These are phyloP conservation scores for Sarocladium kiliense DNA, from an alignment of 2,329 filamentous ascomycete genomes.

Conservation along the genomic window DNA sequence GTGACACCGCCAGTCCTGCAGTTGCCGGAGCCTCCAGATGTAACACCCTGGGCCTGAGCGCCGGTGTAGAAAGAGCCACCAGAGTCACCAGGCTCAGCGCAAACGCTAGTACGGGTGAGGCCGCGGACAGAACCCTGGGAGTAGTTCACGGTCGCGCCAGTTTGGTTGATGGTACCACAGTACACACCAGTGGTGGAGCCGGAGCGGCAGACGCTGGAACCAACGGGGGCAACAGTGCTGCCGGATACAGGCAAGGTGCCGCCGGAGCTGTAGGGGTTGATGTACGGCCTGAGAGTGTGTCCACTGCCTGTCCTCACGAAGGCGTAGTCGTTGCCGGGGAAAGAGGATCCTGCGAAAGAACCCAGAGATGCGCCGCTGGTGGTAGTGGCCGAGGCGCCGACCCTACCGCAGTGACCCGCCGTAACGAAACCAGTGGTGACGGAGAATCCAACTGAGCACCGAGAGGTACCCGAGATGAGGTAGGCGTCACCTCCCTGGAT, in stretches of 20 bases:
- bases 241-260: slow-evolving; percentile 28
- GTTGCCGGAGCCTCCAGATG: slow-evolving; percentile 34
- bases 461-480: slow-evolving; percentile 24
- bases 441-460: slow-evolving; percentile 35
- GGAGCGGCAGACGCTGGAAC: slow-evolving; percentile 34
- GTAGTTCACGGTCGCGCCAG: slow-evolving; percentile 32
- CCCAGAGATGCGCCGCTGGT: slow-evolving; percentile 25
- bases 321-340: slow-evolving; percentile 34
- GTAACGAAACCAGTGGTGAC: slow-evolving; percentile 35
- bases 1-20: slow-evolving; percentile 30
- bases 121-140: slow-evolving; percentile 32
- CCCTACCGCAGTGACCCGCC: slow-evolving; percentile 32
- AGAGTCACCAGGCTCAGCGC: slow-evolving; percentile 36
- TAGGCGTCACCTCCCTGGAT: slow-evolving; percentile 33
- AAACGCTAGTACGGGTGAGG: slow-evolving; percentile 33
- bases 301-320: slow-evolving; percentile 29
- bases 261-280: slow-evolving; percentile 29
- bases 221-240: slow-evolving; percentile 29
- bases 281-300: slow-evolving; percentile 25
- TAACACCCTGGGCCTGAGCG: slow-evolving; percentile 35
- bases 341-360: slow-evolving; percentile 30
- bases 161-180: slow-evolving; percentile 30
- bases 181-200: slow-evolving; percentile 34
- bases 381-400: slow-evolving; percentile 25
- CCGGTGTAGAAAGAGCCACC: slow-evolving; percentile 34